A percentile compares a stretch with the other conserved stretches of the same genome.
Conservation (phyloP, 2,329 filamentous ascomycete genomes). For the Tolypocladium endophyticum region DNA sequence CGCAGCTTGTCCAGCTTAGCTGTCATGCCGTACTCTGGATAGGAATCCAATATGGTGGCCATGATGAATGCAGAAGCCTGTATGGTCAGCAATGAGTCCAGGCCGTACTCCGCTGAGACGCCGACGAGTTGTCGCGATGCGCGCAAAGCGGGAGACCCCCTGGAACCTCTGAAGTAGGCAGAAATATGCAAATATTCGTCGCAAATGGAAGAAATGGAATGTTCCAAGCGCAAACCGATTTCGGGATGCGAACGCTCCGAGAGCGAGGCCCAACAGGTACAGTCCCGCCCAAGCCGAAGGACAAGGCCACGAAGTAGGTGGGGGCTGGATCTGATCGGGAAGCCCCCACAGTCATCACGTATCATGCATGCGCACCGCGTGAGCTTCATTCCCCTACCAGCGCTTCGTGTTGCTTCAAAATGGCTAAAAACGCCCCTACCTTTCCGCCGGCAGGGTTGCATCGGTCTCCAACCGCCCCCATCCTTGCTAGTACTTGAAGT, state of each 20-base stretch:
- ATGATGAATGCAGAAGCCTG: neutral
- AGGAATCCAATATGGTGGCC: slow-evolving; percentile 6
- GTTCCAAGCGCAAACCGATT: neutral
- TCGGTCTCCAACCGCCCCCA: neutral
- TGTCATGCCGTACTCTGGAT: slow-evolving; percentile 24
- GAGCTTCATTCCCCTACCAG: neutral
- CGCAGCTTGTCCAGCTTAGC: slow-evolving; percentile 14
- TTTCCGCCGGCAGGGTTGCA: neutral
- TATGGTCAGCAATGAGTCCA: neutral
- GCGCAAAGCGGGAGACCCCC: neutral
- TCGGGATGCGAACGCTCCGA: neutral
- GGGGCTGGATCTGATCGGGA: neutral
- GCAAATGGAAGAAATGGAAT: too few relatives aligned
- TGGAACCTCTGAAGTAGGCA: too few relatives aligned
- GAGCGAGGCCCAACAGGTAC: neutral
- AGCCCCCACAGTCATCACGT: neutral
- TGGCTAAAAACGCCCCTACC: neutral
- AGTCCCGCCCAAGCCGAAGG: neutral
- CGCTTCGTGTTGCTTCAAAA: neutral
- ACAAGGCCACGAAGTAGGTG: neutral
- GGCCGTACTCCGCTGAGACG: neutral
- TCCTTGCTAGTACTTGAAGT: neutral
- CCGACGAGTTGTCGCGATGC: neutral
- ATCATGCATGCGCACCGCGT: neutral
- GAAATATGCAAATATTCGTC: too few relatives aligned